Conservation (phyloP, 768 basidiomycete genomes). For the Candolleomyces eurysporus region DNA sequence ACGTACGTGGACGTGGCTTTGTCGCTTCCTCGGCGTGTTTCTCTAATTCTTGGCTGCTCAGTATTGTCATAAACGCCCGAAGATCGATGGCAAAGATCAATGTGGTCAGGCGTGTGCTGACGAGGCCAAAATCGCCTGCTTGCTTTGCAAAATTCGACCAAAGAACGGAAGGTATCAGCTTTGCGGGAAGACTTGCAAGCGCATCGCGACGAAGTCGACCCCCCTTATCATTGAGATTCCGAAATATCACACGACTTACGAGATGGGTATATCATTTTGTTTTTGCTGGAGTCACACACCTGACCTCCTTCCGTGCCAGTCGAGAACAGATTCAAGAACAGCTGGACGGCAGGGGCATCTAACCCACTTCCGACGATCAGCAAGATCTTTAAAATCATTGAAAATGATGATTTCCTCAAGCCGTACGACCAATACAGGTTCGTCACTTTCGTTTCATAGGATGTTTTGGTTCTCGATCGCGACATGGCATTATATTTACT, state of each 20-base stretch:
- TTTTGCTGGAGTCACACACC: not conserved
- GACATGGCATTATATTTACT: not conserved
- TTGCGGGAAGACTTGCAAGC: slow-evolving; percentile 20
- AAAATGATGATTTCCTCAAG: slow-evolving; percentile 12
- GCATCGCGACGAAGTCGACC: slow-evolving; percentile 15
- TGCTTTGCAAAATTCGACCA: slow-evolving; percentile 26
- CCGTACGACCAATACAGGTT: slow-evolving; percentile 16
- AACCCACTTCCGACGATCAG: slow-evolving; percentile 8
- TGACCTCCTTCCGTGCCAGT: slow-evolving; percentile 5
- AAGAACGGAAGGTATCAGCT: slow-evolving; percentile 23
- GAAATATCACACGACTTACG: slow-evolving; percentile 15
- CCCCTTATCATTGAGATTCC: slow-evolving; percentile 21
- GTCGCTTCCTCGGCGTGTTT: not conserved
- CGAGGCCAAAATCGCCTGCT: slow-evolving; percentile 23
- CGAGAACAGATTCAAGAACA: slow-evolving; percentile 14
- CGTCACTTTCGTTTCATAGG: not conserved
- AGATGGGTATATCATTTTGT: slow-evolving; percentile 13
- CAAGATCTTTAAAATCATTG: slow-evolving; percentile 16
- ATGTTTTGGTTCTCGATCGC: too few relatives aligned
- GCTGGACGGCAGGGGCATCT: slow-evolving; percentile 8
- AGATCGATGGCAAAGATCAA: slow-evolving; percentile 18
- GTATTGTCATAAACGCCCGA: slow-evolving; percentile 28
- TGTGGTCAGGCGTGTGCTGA: slow-evolving; percentile 22
- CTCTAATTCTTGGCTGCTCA: slow-evolving; percentile 1
- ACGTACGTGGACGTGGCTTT: slow-evolving; percentile 12